phyloP scores from a whole-genome alignment of 768 basidiomycete species.

The Naganishia antarctica region DNA sequence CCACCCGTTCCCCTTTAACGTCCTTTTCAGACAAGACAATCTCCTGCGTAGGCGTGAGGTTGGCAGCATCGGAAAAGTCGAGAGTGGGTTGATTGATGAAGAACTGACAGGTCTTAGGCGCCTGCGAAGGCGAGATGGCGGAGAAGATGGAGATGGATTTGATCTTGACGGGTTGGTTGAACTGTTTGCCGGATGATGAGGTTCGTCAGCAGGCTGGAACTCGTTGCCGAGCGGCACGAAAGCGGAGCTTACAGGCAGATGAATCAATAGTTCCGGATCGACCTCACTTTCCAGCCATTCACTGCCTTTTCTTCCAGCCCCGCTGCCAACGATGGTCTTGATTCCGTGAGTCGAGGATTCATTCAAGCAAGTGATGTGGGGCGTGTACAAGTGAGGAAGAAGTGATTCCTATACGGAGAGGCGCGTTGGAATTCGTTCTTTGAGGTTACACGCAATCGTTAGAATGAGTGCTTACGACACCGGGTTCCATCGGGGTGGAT shows the following conservation, averaged over 20 bases:
- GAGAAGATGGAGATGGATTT: slow-evolving; percentile 45
- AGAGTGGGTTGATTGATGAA: slow-evolving; percentile 47
- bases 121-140: slow-evolving; percentile 40
- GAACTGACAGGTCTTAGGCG: slow-evolving; percentile 47
- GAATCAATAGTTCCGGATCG: slow-evolving; percentile 46
- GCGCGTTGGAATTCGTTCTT: no score
- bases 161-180: slow-evolving; percentile 46
- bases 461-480: slow-evolving; percentile 21
- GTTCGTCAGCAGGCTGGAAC: background rate
- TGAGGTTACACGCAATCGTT: no score
- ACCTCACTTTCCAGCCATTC: slow-evolving; percentile 49
- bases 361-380: slow-evolving; percentile 48
- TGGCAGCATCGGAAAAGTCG: slow-evolving; percentile 45
- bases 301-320: slow-evolving; percentile 39
- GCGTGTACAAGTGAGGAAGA: slow-evolving; percentile 40
- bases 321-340: slow-evolving; percentile 43
- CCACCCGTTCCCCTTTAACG: slow-evolving; percentile 44
- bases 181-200: slow-evolving; percentile 19
- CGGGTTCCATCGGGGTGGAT: slow-evolving; percentile 23
- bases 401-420: slow-evolving; percentile 36
- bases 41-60: slow-evolving; percentile 42
- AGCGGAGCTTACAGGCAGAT: slow-evolving; percentile 35
- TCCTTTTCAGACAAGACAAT: slow-evolving; percentile 41
- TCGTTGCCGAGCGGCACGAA: background rate
- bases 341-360: slow-evolving; percentile 44